Evolutionary conservation across 1,139 yeast species (phyloP).

Genomic region (Candida tunisiensis): DNA sequence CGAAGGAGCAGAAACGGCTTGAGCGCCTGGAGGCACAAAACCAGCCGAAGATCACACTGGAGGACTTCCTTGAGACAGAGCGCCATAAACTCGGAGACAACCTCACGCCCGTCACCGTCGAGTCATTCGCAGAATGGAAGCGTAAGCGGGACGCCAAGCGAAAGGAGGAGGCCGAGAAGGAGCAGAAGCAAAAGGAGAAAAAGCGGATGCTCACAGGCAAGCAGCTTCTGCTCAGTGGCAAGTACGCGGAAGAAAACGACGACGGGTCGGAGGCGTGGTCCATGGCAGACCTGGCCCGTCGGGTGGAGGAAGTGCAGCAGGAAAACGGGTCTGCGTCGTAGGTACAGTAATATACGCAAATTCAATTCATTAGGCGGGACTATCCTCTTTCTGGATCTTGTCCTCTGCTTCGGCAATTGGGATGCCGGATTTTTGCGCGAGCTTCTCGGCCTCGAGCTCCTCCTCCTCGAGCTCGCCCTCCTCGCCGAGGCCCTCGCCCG

Average conservation of each 20-base stretch:
- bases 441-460: conserved; percentile 7
- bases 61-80: conserved; percentile 90
- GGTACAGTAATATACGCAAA: not conserved
- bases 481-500: conserved; percentile 2
- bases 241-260: conserved; percentile 42
- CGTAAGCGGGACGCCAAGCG: conserved; percentile 43
- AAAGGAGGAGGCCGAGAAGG: conserved; percentile 37
- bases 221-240: conserved; percentile 57
- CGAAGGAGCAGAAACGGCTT: conserved; percentile 84
- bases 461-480: conserved; percentile 7
- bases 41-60: conserved; percentile 84
- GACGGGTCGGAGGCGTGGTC: conserved; percentile 32
- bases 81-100: conserved; percentile 67
- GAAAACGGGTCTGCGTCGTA: not conserved
- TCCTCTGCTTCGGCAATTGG: too few species aligned
- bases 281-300: conserved; percentile 17
- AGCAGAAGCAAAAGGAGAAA: conserved; percentile 31
- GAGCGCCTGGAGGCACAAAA: conserved; percentile 76
- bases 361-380: too few species aligned
- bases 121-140: conserved; percentile 80
- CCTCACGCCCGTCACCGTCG: conserved; percentile 78
- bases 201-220: conserved; percentile 47
- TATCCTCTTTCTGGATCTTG: too few species aligned
- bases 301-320: conserved; percentile 11
- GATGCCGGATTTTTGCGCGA: too few species aligned